Evolutionary conservation across 768 basidiomycete genomes (phyloP).

Genomic region (Mycena latifolia): DNA sequence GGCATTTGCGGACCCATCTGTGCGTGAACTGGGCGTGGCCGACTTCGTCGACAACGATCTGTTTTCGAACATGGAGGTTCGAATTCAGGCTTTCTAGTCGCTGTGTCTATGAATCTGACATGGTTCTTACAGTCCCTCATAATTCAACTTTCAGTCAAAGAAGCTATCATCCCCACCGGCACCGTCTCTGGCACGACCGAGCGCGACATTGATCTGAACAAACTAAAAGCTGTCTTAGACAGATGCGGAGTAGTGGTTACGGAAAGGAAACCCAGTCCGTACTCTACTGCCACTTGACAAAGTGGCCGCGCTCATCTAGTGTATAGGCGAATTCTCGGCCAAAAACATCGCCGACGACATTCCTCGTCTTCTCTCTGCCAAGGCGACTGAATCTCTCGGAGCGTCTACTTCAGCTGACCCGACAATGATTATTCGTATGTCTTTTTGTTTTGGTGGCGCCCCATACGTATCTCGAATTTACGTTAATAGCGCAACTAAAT

Average conservation of each 20-base stretch:
- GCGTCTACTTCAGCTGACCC: constrained; percentile 61
- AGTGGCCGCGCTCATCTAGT: not conserved
- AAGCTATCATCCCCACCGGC: constrained; percentile 87
- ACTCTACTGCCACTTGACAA: not conserved
- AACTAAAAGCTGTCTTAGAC: constrained; percentile 88
- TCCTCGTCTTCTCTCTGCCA: constrained; percentile 70
- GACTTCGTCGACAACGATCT: constrained; percentile 96
- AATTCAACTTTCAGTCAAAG: constrained; percentile 98
- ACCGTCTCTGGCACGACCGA: constrained; percentile 79
- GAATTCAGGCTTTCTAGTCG: constrained; percentile 21
- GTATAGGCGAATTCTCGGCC: constrained; percentile 85
- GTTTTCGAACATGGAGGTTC: constrained; percentile 95
- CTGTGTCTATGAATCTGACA: not conserved
- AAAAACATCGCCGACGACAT: constrained; percentile 88
- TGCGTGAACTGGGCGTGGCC: constrained; percentile 86
- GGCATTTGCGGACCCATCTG: constrained; percentile 92
- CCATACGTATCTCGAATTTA: constrained; percentile 2
- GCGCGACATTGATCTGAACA: constrained; percentile 89
- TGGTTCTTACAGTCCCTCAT: constrained; percentile 77
- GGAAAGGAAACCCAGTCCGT: constrained; percentile 81
- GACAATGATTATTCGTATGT: constrained; percentile 67
- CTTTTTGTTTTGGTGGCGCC: not conserved
- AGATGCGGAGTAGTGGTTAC: constrained; percentile 93
- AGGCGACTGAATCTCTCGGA: constrained; percentile 51
- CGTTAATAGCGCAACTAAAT: constrained; percentile 76